Evolutionary conservation across 768 basidiomycete species (phyloP).

Genomic region (Rubroboletus pulcherrimus): DNA sequence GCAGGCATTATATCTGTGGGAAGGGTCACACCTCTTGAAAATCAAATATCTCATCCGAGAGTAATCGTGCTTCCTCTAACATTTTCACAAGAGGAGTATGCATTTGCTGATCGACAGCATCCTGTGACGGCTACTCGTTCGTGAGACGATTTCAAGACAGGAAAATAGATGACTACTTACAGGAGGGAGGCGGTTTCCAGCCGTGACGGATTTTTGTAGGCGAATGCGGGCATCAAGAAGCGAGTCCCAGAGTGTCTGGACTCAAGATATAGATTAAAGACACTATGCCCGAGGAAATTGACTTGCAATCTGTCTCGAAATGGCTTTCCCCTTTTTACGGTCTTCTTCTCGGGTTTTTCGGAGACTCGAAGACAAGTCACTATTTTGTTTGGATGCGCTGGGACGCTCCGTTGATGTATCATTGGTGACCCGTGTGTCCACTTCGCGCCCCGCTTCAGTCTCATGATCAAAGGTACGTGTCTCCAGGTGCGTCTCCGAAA

Average conservation of each 20-base stretch:
- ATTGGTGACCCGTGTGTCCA: slow-evolving; percentile 1
- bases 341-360: slow-evolving; percentile 64
- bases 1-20: slow-evolving; percentile 3
- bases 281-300: slow-evolving; percentile 8
- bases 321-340: slow-evolving; percentile 76
- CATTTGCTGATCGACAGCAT: slow-evolving; percentile 34
- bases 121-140: slow-evolving; percentile 30
- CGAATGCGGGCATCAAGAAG: slow-evolving; percentile 90
- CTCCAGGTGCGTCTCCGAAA: slow-evolving; percentile 12
- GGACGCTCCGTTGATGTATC: slow-evolving; percentile 15
- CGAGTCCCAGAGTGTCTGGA: slow-evolving; percentile 78
- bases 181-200: slow-evolving; percentile 62
- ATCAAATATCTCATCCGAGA: slow-evolving; percentile 66
- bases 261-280: slow-evolving; percentile 3
- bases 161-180: slow-evolving; percentile 38
- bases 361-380: slow-evolving; percentile 51
- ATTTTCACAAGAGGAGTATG: slow-evolving; percentile 47
- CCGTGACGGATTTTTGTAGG: slow-evolving; percentile 72
- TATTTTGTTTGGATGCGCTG: slow-evolving; percentile 11
- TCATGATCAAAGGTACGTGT: slow-evolving; percentile 12
- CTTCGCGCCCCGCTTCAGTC: slow-evolving; percentile 9
- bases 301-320: slow-evolving; percentile 78
- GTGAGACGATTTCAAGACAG: slow-evolving; percentile 12
- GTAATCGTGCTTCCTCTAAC: slow-evolving; percentile 53
- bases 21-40: slow-evolving; percentile 57